Evolutionary conservation across 2,329 filamentous ascomycete genomes (phyloP), one percentile per base, ranked within the genome.

Genomic region (Pseudocercospora fijiensis): DNA sequence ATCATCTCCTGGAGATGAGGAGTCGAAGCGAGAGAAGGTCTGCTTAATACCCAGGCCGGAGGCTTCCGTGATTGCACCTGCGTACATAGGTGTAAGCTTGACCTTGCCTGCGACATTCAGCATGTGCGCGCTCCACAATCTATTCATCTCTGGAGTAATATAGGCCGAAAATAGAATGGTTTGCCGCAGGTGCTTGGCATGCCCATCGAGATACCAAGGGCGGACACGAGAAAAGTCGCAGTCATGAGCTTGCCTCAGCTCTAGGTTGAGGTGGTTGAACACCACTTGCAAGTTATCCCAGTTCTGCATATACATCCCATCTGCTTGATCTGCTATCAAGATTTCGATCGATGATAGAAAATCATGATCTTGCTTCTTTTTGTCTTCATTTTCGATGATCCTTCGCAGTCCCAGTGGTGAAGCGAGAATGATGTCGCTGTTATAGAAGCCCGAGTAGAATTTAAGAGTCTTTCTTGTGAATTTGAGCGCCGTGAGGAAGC

Each of bases 401-500:
- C 95, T 92, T 60, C 92, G 90, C 16, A 99, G 83, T 10, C 95
- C 95, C 2, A 99, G 82, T 0, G 95, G 92, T 69, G 92, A 96
- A 22, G 92, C 92, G 60, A 99, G 83, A 61, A 99, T 91, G 68
- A 99, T 92, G 75, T 99, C 95, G 9, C 93, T 96, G 76, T 90
- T 94, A 81, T 98, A 98, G 76, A 99, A 99, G 66, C 92, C 90
- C 0, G 94, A 86, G 79, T 96, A 99, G 76, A 90, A 95, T 76
- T 97, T 98, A 74, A 98, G 83, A 0, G 92, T 96, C 78, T 97
- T 98, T 65, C 95, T 87, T 0, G 95, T 98, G 76, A 99, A 96
- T 78, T 98, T 99, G 74, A 99, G 78, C n/a, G 94, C 95, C 1
- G 98, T 82, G 2, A 94, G 88, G 80, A 98, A 99, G 85, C 96